These are phyloP conservation scores for Trichoderma brevicompactum DNA, from an alignment of 2,329 filamentous ascomycete species.

Conservation along the genomic window DNA sequence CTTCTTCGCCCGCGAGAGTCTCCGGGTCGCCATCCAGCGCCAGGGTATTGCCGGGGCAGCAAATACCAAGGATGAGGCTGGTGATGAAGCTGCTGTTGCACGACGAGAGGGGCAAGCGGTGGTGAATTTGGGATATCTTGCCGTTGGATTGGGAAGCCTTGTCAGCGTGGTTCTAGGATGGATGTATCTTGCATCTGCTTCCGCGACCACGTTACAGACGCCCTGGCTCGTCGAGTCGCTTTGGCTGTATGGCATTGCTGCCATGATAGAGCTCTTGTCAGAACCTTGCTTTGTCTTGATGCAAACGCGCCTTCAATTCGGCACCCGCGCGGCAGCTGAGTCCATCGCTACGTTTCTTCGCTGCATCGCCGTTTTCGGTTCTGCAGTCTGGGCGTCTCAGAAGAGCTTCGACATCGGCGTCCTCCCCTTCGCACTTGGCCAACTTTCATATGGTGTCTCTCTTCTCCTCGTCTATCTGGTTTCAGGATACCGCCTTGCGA, in stretches of 20 bases:
- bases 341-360: conserved; percentile 78
- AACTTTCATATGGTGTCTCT: conserved; percentile 73
- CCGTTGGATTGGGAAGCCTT: conserved; percentile 68
- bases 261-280: conserved; percentile 74
- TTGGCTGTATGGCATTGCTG: conserved; percentile 59
- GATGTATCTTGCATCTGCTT: conserved; percentile 65
- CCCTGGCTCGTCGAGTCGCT: conserved; percentile 65
- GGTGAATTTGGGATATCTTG: conserved; percentile 85
- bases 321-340: conserved; percentile 80
- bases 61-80: conserved; percentile 15
- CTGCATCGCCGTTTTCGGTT: conserved; percentile 73
- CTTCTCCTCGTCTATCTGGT: conserved; percentile 72
- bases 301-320: conserved; percentile 80
- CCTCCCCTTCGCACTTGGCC: conserved; percentile 86
- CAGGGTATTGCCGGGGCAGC: conserved; percentile 48
- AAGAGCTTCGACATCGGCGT: conserved; percentile 65
- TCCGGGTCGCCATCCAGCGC: conserved; percentile 89
- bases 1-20: conserved; percentile 89
- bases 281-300: conserved; percentile 91
- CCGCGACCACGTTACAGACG: conserved; percentile 55
- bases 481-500: conserved; percentile 62
- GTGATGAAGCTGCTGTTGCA: conserved; percentile 28
- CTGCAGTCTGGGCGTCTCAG: conserved; percentile 66
- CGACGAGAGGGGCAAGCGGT: conserved; percentile 68
- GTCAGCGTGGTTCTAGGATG: conserved; percentile 67